Evolutionary conservation across 2,329 filamentous ascomycete genomes (phyloP), one percentile per base, ranked within the genome.

Genomic region (Botrytis porri): DNA sequence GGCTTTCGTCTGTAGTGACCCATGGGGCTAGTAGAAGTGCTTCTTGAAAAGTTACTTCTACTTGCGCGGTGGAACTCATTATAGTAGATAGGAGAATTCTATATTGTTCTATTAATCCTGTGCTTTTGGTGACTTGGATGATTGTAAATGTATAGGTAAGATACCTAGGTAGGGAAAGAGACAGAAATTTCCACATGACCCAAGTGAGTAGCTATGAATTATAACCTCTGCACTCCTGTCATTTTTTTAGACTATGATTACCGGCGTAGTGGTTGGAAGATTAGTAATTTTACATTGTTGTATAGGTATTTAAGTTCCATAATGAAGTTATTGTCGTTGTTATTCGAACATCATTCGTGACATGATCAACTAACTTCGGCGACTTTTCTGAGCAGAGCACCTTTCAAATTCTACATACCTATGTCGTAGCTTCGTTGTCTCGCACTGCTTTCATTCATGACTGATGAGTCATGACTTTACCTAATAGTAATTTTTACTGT

Each of bases 1-100:
- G 48, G 35, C 48, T 69, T 57, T 41, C 65, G 37, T 32, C 65
- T 43, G 65, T 69, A 43, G n/a, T 69, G n/a, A 57, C 22, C 41
- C 48, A 69, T 69, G 18, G 20, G 37, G 65, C 18, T 57, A 5
- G 48, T 48, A 29, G 65, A 25, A 39, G n/a, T 69, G 10, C 65
- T 57, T 41, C 39, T 57, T 41, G 16, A 10, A 12, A 41, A 29
- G 48, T 69, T 16, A n/a, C 10, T 57, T 57, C n/a, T 57, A 20
- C 25, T 32, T 41, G 48, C 37, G 16, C 25, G 16, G 65, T 69
- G 54, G 35, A 32, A 41, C 18, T 69, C 37, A 32, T 41, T 16
- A 41, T 10, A 43, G 48, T 9, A 43, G 37, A 57, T 57, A 57
- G 48, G 32, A 32, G 35, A 69, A 57, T 69, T 32, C n/a, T 18